Evolutionary conservation across 257 asterid species (phyloP).

Genomic region (Lithospermum erythrorhizon): DNA sequence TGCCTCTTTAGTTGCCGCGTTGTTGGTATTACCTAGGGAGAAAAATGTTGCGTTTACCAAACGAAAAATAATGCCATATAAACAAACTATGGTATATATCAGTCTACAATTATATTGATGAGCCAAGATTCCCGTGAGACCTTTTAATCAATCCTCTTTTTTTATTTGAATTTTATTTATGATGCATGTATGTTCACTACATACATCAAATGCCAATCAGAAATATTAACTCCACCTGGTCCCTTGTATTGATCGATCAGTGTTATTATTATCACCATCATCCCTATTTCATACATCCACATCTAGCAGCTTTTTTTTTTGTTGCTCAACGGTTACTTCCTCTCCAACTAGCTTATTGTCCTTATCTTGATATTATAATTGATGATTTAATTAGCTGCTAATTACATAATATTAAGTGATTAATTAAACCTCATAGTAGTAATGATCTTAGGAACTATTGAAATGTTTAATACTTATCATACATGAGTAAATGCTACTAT

Average conservation of each 20-base stretch:
- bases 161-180: too few species aligned
- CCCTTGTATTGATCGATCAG: neutral
- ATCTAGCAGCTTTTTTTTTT: slow-evolving; percentile 8
- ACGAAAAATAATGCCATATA: neutral
- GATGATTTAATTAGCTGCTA: too few species aligned
- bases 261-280: neutral
- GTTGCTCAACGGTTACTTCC: neutral
- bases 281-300: slow-evolving; percentile 1
- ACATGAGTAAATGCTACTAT: too few species aligned
- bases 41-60: too few species aligned
- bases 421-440: too few species aligned
- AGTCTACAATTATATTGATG: neutral
- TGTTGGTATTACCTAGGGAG: too few species aligned
- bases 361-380: too few species aligned
- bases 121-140: slow-evolving; percentile 8
- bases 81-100: neutral
- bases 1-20: too few species aligned
- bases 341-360: too few species aligned
- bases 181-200: neutral
- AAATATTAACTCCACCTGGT: slow-evolving; percentile 6
- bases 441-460: too few species aligned
- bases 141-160: neutral
- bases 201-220: slow-evolving; percentile 3
- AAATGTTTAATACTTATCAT: too few species aligned
- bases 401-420: too few species aligned